Percentiles rank a stretch among this genome's conserved stretches.
These are phyloP conservation scores for Pichia sp. DNA, from an alignment of 1,139 yeast genomes.

Conservation along the genomic window DNA sequence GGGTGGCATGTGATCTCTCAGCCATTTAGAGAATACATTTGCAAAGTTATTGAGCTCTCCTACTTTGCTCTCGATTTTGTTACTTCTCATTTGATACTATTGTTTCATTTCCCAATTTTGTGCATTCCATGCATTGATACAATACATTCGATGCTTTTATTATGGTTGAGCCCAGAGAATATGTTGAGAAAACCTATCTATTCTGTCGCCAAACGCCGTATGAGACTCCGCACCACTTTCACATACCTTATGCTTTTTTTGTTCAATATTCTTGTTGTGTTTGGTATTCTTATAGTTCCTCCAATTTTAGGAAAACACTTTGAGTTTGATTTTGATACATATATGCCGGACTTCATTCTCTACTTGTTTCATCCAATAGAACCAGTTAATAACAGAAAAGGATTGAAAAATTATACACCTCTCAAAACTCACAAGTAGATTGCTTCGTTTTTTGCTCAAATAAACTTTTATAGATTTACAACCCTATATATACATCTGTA, in stretches of 20 bases:
- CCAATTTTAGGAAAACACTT: conserved; percentile 29
- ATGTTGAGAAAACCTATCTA: conserved; percentile 40
- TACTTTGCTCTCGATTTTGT: conserved; percentile 46
- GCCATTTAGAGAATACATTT: conserved; percentile 47
- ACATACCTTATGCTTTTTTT: conserved; percentile 34
- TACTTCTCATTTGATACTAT: conserved; percentile 45
- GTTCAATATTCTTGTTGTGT: conserved; percentile 28
- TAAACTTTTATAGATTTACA: neutral
- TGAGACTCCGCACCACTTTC: conserved; percentile 26
- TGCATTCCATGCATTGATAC: conserved; percentile 49
- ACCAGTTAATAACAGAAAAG: neutral
- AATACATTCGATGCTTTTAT: conserved; percentile 51
- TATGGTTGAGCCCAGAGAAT: conserved; percentile 52
- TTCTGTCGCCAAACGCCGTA: conserved; percentile 22
- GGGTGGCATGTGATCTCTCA: conserved; percentile 46
- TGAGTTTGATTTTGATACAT: conserved; percentile 33
- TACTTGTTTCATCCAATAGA: neutral
- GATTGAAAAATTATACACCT: neutral
- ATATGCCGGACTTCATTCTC: neutral
- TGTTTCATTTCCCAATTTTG: conserved; percentile 45
- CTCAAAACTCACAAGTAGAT: neutral
- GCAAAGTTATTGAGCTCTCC: conserved; percentile 49
- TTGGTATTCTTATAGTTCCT: conserved; percentile 35
- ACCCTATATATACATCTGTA: neutral
- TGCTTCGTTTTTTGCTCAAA: neutral